Conservation (phyloP, 176 grass and related monocot genomes). For the Triticum urartu region DNA sequence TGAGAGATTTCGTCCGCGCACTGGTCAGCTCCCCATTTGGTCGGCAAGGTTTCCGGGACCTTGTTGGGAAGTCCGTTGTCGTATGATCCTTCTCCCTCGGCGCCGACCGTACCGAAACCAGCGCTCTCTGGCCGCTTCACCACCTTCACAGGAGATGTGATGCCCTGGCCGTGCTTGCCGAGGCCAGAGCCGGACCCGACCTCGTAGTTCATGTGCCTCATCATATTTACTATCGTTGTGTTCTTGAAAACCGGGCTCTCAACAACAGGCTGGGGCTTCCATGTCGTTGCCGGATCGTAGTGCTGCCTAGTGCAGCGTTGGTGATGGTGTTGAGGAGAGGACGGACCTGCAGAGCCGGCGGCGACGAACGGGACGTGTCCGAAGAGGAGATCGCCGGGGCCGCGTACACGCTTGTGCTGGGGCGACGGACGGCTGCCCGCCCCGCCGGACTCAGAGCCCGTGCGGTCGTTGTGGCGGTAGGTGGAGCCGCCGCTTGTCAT, state of each 20-base stretch:
- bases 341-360: not conserved
- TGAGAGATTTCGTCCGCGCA: not conserved
- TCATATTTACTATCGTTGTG: constrained; percentile 34
- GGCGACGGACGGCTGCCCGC: not conserved
- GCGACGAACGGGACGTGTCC: constrained; percentile 37
- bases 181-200: constrained; percentile 51
- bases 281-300: not conserved
- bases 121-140: constrained; percentile 31
- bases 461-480: not conserved
- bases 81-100: not conserved
- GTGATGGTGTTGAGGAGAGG: no score
- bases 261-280: not conserved
- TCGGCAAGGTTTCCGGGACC: not conserved
- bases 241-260: constrained; percentile 23
- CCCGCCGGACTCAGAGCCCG: not conserved
- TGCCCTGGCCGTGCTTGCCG: constrained; percentile 72
- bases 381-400: constrained; percentile 30
- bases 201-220: constrained; percentile 68
- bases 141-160: constrained; percentile 40
- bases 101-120: constrained; percentile 47
- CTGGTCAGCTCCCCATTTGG: constrained; percentile 30
- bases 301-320: no score
- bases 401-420: constrained; percentile 12
- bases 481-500: not conserved
- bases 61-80: not conserved